phyloP scores from a whole-genome alignment of 2,329 filamentous ascomycete genomes.

The Cryphonectria radicalis region DNA sequence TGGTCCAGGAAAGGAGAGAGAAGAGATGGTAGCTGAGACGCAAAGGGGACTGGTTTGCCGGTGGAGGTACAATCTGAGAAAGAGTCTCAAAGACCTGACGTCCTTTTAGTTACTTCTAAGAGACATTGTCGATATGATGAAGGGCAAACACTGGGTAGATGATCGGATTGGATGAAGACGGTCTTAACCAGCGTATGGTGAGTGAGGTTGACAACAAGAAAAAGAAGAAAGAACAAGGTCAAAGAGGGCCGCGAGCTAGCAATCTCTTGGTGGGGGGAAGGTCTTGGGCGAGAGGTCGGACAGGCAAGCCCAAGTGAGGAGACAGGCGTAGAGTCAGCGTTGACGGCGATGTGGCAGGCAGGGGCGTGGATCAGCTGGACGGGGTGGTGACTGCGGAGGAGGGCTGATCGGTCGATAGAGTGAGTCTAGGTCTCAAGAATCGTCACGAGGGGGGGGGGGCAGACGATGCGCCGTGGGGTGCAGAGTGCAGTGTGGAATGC shows the following conservation, averaged over 20 bases:
- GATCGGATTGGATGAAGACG: slow-evolving; percentile 9
- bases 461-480: slow-evolving; percentile 21
- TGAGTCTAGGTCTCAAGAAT: slow-evolving; percentile 16
- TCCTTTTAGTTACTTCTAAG: slow-evolving; percentile 30
- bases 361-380: slow-evolving; percentile 7
- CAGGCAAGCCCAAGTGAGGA: slow-evolving; percentile 11
- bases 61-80: slow-evolving; percentile 19
- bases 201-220: neutral
- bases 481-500: slow-evolving; percentile 18
- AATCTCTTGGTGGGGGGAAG: neutral
- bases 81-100: slow-evolving; percentile 29
- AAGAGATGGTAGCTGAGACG: neutral
- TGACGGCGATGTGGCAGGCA: slow-evolving; percentile 9
- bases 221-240: neutral
- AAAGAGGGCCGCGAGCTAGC: neutral
- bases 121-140: slow-evolving; percentile 29
- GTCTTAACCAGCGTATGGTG: slow-evolving; percentile 8
- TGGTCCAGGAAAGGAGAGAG: slow-evolving; percentile 12
- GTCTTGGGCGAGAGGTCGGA: slow-evolving; percentile 9
- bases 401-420: slow-evolving; percentile 17
- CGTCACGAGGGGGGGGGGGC: slow-evolving; percentile 7
- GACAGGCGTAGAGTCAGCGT: neutral
- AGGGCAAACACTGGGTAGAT: slow-evolving; percentile 19
- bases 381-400: neutral
- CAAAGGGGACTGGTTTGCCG: slow-evolving; percentile 15